These are phyloP conservation scores for Calonectria pseudoreteaudii DNA, from an alignment of 2,329 filamentous ascomycete species.

Conservation along the genomic window DNA sequence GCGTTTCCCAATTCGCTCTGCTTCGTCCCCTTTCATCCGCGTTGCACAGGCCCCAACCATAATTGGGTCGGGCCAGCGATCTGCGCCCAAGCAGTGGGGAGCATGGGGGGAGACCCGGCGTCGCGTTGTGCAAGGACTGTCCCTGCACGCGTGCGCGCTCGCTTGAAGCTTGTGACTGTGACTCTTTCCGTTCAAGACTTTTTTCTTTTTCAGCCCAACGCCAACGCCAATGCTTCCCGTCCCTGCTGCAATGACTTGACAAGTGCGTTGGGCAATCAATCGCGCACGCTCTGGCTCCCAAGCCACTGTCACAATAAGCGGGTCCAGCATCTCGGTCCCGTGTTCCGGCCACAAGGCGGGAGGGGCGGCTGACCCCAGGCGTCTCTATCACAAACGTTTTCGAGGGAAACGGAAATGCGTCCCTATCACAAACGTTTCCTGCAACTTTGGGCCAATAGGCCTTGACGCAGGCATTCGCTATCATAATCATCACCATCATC, in stretches of 20 bases:
- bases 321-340: neutral
- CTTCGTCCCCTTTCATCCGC: constrained; percentile 15
- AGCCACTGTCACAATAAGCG: neutral
- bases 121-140: constrained; percentile 24
- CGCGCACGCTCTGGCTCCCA: neutral
- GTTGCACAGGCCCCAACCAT: neutral
- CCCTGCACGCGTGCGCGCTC: constrained; percentile 18
- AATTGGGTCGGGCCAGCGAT: constrained; percentile 6
- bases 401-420: neutral
- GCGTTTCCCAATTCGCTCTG: constrained; percentile 7
- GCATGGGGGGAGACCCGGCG: neutral
- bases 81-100: constrained; percentile 14
- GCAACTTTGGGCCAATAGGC: neutral
- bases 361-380: neutral
- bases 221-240: neutral
- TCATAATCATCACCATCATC: no score
- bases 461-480: neutral
- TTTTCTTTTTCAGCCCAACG: constrained; percentile 1
- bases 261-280: neutral
- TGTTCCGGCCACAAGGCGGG: constrained; percentile 1
- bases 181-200: neutral
- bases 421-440: neutral
- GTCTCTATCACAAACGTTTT: constrained; percentile 1
- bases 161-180: neutral
- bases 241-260: neutral